Conservation (phyloP, 2,329 filamentous ascomycete species). For the Polytolypa hystricis region DNA sequence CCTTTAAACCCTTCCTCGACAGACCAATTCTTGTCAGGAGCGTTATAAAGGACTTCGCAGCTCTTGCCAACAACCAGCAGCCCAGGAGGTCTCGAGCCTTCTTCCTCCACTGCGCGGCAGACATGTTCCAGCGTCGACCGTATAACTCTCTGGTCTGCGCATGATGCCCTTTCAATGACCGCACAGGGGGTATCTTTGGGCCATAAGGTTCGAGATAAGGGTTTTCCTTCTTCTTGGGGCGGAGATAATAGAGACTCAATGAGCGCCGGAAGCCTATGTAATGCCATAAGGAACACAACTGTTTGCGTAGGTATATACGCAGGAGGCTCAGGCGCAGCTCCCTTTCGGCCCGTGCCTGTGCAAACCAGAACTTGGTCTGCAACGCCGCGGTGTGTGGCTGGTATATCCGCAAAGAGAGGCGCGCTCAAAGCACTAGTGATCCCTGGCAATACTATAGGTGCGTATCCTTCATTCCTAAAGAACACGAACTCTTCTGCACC, state of each 20-base stretch:
- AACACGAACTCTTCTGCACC: slow-evolving; percentile 87
- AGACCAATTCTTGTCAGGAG: slow-evolving; percentile 56
- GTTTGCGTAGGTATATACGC: slow-evolving; percentile 67
- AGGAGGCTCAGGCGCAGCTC: slow-evolving; percentile 69
- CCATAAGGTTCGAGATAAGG: slow-evolving; percentile 40
- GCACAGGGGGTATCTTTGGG: slow-evolving; percentile 74
- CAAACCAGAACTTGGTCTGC: slow-evolving; percentile 93
- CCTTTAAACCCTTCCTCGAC: slow-evolving; percentile 81
- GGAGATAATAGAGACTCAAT: slow-evolving; percentile 54
- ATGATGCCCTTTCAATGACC: slow-evolving; percentile 86
- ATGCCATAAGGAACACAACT: slow-evolving; percentile 87
- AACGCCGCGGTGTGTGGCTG: slow-evolving; percentile 77
- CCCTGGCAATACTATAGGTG: slow-evolving; percentile 67
- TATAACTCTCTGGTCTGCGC: slow-evolving; percentile 86
- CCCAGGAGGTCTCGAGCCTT: slow-evolving; percentile 81
- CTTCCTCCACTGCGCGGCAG: slow-evolving; percentile 70
- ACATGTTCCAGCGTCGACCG: slow-evolving; percentile 74
- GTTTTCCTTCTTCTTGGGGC: slow-evolving; percentile 18
- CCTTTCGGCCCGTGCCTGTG: slow-evolving; percentile 89
- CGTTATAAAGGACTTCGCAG: slow-evolving; percentile 63
- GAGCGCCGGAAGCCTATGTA: slow-evolving; percentile 70
- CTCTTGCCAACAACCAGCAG: slow-evolving; percentile 74
- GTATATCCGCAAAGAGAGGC: slow-evolving; percentile 78
- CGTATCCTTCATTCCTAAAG: slow-evolving; percentile 62
- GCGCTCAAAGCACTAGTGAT: slow-evolving; percentile 82